Percentiles rank a stretch among this genome's conserved stretches.
Evolutionary conservation across 805 yeast genomes (phyloP).

Genomic region (Cyberlindnera euphorbiiphila): DNA sequence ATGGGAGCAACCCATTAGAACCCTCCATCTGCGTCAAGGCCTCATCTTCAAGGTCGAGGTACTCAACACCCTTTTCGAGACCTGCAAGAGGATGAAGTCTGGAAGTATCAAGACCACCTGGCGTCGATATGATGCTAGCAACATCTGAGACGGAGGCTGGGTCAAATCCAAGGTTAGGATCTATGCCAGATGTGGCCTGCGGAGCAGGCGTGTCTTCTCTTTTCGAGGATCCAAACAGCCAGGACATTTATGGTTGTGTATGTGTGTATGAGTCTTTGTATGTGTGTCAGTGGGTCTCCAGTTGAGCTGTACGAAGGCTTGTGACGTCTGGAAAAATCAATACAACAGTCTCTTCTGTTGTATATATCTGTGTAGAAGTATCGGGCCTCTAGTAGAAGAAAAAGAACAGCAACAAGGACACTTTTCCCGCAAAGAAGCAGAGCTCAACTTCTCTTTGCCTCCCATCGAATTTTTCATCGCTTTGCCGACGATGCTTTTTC

Average conservation of each 20-base stretch:
- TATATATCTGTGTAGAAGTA: too few species aligned
- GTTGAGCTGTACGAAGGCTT: too few species aligned
- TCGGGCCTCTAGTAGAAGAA: neutral
- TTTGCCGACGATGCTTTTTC: constrained; percentile 17
- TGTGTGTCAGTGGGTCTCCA: too few species aligned
- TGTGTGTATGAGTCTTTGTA: constrained; percentile 2
- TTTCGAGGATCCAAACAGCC: constrained; percentile 29
- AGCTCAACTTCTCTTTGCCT: constrained; percentile 1
- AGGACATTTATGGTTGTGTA: constrained; percentile 24
- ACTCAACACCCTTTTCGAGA: constrained; percentile 84
- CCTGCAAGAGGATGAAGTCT: constrained; percentile 91
- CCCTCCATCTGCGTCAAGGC: constrained; percentile 75
- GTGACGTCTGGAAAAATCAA: too few species aligned
- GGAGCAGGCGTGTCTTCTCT: constrained; percentile 20
- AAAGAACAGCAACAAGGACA: neutral
- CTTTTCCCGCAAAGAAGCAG: too few species aligned
- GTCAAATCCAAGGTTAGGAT: constrained; percentile 50
- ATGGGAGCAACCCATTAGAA: constrained; percentile 84
- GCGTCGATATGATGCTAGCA: constrained; percentile 54
- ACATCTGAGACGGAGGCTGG: constrained; percentile 62
- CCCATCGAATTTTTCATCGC: constrained; percentile 12
- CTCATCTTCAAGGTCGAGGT: constrained; percentile 84
- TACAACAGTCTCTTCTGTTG: too few species aligned
- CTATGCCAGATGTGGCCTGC: constrained; percentile 14
- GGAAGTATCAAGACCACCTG: constrained; percentile 62